Conservation (phyloP, 495 filamentous ascomycete genomes). For the Neurospora sp. region DNA sequence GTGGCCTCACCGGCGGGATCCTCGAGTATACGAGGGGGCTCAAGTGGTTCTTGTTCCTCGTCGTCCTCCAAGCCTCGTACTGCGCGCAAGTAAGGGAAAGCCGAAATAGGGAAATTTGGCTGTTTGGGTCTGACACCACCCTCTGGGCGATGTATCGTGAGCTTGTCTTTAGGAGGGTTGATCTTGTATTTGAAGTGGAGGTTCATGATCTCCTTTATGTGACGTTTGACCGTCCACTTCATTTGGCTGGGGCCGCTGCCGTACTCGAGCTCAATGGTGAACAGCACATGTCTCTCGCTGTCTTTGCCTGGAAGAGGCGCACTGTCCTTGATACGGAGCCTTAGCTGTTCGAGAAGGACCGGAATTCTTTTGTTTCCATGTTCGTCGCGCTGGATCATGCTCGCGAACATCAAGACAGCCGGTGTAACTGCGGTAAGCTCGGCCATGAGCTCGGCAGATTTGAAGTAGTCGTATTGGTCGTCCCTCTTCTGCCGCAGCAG, state of each 20-base stretch:
- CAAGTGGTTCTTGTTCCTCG: slow-evolving; percentile 63
- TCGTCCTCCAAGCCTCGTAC: slow-evolving; percentile 71
- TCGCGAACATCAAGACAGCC: slow-evolving; percentile 84
- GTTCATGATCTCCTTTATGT: slow-evolving; percentile 82
- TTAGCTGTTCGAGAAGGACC: slow-evolving; percentile 89
- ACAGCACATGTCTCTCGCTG: slow-evolving; percentile 73
- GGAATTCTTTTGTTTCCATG: slow-evolving; percentile 91
- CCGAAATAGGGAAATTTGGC: slow-evolving; percentile 77
- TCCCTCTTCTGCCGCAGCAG: slow-evolving; percentile 74
- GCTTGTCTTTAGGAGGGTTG: slow-evolving; percentile 68
- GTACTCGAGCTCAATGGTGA: slow-evolving; percentile 91
- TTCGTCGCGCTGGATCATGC: slow-evolving; percentile 95
- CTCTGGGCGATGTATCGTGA: slow-evolving; percentile 38
- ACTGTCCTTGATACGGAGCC: slow-evolving; percentile 76
- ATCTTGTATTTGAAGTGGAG: slow-evolving; percentile 88
- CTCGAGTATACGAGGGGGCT: slow-evolving; percentile 30
- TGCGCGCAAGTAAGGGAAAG: slow-evolving; percentile 84
- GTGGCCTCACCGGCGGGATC: slow-evolving; percentile 37
- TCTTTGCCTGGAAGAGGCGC: slow-evolving; percentile 46
- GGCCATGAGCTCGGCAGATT: slow-evolving; percentile 92
- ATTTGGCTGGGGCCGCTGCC: slow-evolving; percentile 90
- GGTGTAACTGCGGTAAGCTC: slow-evolving; percentile 87
- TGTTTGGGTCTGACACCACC: slow-evolving; percentile 51
- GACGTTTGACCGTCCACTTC: slow-evolving; percentile 90
- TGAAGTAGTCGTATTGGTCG: slow-evolving; percentile 83